Evolutionary conservation across 176 grass and related monocot genomes (phyloP), one percentile per base, ranked within the genome.

Genomic region (Phyllostachys edulis): DNA sequence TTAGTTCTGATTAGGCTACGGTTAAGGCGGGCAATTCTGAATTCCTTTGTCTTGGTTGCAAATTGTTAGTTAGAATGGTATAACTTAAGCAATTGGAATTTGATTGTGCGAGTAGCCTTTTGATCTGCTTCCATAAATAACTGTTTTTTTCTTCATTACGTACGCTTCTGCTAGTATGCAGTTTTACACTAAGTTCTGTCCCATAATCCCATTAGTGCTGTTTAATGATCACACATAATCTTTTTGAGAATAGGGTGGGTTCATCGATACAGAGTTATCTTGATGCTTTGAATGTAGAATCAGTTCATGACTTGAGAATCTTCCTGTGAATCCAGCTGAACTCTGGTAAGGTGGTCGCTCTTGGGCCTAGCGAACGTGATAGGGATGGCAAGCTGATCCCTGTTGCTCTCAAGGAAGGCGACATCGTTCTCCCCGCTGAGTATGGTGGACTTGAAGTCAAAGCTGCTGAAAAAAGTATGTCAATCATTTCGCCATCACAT

Each of bases 391-490:
- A 98, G 72, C 84, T 87, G 54, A 90, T 98, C 80, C 95, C 92
- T 32, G 80, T 91, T 75, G 39, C 78, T 47, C 88, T 98, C 20
- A 95, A 98, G 89, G 95, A 98, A 86, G 95, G 92, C 0, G 95
- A 98, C 57, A 90, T 84, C 77, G 95, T 98, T 65, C 90, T 98
- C 26, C 82, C 95, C 37, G 92, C 95, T 41, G 95, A 98, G 42
- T 98, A 95, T 88, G 95, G 95, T 71, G 95, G 95, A 54, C 82
- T 75, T 44, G 95, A 98, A 93, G 90, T 98, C 41, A 98, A 98
- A 76, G 92, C 95, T 83, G 84, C 87, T 24, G 95, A 6, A 93
- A 95, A 87, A 87, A 91, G 95, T 98, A 91, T 21, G 92, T 80
- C 6, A 39, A 46, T 29, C 0, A 6, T 20, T 32, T 14, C 5